phyloP scores from a whole-genome alignment of 495 filamentous ascomycete species.

The Podospora comata region DNA sequence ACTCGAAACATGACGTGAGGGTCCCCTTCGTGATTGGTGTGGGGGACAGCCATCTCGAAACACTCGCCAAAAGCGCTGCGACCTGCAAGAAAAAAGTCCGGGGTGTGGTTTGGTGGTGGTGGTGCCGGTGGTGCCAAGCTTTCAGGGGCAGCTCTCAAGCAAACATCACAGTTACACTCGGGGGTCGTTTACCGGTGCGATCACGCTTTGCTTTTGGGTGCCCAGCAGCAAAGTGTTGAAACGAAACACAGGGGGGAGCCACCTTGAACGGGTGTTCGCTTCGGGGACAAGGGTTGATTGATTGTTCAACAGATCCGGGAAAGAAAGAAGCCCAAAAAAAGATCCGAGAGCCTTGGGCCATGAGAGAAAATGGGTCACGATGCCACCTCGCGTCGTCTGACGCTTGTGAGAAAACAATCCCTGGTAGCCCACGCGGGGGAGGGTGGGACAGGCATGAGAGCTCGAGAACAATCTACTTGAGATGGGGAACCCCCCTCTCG shows the following conservation, averaged over 20 bases:
- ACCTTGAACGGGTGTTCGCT: conserved; percentile 4
- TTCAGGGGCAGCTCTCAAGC: background rate
- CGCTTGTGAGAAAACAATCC: background rate
- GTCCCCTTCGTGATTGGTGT: background rate
- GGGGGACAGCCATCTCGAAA: background rate
- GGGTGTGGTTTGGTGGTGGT: background rate
- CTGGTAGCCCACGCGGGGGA: background rate
- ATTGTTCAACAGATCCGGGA: background rate
- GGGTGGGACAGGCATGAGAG: background rate
- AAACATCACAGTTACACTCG: background rate
- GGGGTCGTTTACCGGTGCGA: background rate
- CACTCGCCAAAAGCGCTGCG: background rate
- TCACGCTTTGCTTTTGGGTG: background rate
- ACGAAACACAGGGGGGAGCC: conserved; percentile 23
- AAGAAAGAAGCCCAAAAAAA: background rate
- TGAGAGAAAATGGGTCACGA: background rate
- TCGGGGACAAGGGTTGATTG: background rate
- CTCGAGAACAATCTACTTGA: conserved; percentile 5
- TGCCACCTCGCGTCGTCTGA: background rate
- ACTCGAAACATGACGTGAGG: conserved; percentile 9
- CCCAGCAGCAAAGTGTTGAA: conserved; percentile 9
- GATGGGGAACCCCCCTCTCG: conserved; percentile 2
- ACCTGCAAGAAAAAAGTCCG: background rate
- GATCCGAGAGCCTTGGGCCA: background rate
- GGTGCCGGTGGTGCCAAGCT: background rate